Evolutionary conservation across 1,284 basidiomycete species (phyloP), one percentile per base, ranked within the genome.

Genomic region (Cryptococcus hybrid): DNA sequence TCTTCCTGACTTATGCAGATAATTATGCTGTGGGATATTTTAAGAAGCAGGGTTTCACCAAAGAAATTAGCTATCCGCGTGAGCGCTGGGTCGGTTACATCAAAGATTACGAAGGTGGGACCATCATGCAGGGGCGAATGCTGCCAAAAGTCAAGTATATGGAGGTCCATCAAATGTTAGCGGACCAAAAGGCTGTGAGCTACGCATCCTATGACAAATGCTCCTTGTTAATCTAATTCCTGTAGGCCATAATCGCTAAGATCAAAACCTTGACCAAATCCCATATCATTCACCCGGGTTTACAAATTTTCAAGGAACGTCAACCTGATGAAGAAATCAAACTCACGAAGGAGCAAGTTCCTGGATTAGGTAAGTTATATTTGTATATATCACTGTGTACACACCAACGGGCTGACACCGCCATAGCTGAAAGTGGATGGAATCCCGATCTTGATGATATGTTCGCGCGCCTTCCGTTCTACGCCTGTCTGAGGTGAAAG

Each of bases 91-190:
- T 95, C 0, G 96, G 95, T 1, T 99, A 99, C 77, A 99, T 99
- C 85, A 99, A 99, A 78, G 96, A 99, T 76, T 99, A 99, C 77
- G 96, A 99, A 75, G 96, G 96, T 49, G 95, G 93, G n/a, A 99
- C 96, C 47, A 90, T 99, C 79, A 98, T 99, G 95, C 93, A 96
- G 78, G 99, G 96, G 73, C 89, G 88, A 3, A 90, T 99, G 90
- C 80, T 99, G 18, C 87, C 85, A 30, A 89, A 91, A 68, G 86
- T 99, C 62, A 86, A 92, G 71, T 99, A 99, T 70, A 82, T 96
- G 61, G 83, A 90, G 65, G 92, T 92, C 57, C 83, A 85, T 51
- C 86, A 86, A 56, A 86, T 90, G 68, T 81, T 98, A 50, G 82
- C 86, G 1, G 82, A 83, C 64, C 96, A 99, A 77, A 89, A 92